Percentiles rank a stretch among this genome's conserved stretches.
Conservation (phyloP, 345 rosid genomes). For the Corchorus capsularis region DNA sequence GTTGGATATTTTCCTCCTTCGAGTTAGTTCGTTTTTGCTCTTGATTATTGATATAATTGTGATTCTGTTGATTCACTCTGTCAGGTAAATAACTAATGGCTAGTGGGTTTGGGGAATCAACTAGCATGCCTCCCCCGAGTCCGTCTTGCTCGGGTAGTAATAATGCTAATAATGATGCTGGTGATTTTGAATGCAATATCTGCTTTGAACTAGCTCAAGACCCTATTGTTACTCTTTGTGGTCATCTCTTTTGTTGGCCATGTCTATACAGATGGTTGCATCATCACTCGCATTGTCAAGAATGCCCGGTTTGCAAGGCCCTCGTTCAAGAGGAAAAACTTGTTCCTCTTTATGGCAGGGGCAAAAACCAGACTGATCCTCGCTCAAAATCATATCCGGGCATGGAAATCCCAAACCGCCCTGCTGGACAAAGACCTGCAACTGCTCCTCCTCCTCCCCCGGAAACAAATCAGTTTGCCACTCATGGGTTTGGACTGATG, state of each 20-base stretch:
- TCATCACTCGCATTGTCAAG: conserved; percentile 84
- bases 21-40: not conserved
- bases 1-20: not conserved
- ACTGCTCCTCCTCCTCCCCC: conserved; percentile 64
- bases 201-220: conserved; percentile 93
- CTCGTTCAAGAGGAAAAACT: conserved; percentile 82
- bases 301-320: conserved; percentile 96
- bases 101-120: conserved; percentile 54
- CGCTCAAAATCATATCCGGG: conserved; percentile 71
- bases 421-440: conserved; percentile 77
- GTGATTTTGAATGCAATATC: conserved; percentile 92
- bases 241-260: conserved; percentile 95
- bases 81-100: conserved; percentile 41
- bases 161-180: conserved; percentile 53
- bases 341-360: conserved; percentile 96
- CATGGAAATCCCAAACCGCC: conserved; percentile 65
- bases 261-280: conserved; percentile 84
- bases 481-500: conserved; percentile 63
- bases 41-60: not conserved
- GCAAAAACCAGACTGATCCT: conserved; percentile 72
- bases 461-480: conserved; percentile 44
- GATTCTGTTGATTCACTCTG: not conserved
- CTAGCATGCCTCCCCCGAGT: conserved; percentile 35
- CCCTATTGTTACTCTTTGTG: conserved; percentile 85
- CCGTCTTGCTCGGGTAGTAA: conserved; percentile 38